phyloP scores from a whole-genome alignment of 1,284 basidiomycete genomes.

The Takashimella tepidaria region DNA sequence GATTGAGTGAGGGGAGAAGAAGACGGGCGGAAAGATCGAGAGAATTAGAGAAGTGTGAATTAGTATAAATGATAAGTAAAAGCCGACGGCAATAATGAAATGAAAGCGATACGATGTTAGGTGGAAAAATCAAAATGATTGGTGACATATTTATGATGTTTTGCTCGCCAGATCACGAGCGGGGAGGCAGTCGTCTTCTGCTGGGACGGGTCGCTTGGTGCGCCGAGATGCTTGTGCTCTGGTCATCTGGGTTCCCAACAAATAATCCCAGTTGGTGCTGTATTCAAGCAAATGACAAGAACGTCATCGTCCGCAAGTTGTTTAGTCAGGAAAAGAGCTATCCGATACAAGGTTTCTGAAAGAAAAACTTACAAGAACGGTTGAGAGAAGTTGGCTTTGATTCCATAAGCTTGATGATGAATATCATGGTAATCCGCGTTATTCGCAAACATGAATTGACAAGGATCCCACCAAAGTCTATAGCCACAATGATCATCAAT shows the following conservation, averaged over 20 bases:
- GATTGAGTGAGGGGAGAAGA: too few relatives aligned
- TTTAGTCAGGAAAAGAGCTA: too few relatives aligned
- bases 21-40: too few relatives aligned
- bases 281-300: too few relatives aligned
- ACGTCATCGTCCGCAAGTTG: too few relatives aligned
- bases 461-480: constrained; percentile 76
- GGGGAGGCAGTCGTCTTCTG: neutral
- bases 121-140: too few relatives aligned
- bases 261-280: constrained; percentile 47
- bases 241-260: constrained; percentile 47
- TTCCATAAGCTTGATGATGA: constrained; percentile 88
- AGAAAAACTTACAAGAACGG: constrained; percentile 71
- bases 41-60: too few relatives aligned
- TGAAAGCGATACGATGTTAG: too few relatives aligned
- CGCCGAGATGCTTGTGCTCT: constrained; percentile 33
- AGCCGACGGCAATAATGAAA: too few relatives aligned
- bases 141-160: neutral
- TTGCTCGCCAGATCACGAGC: neutral
- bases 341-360: too few relatives aligned
- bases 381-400: constrained; percentile 94
- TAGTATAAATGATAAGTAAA: too few relatives aligned
- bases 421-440: constrained; percentile 98
- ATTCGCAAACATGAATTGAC: constrained; percentile 83
- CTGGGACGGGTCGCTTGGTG: neutral
- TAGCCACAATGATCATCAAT: constrained; percentile 98